Conservation (phyloP, 352 stramenopile species). For the Pythium sukuiense region DNA sequence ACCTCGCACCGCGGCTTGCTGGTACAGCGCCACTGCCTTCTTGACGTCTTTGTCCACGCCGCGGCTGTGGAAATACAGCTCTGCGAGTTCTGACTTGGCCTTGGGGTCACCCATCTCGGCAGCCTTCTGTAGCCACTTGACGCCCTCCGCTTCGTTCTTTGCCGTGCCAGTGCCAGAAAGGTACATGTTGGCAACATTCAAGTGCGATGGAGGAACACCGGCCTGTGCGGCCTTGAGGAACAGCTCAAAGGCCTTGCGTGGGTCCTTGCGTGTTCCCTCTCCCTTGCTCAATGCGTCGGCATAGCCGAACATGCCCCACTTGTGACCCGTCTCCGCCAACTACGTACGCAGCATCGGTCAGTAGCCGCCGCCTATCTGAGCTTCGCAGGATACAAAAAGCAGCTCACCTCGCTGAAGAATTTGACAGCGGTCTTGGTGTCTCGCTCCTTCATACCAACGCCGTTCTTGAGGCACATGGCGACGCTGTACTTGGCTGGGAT, state of each 20-base stretch:
- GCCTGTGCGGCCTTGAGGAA: conserved; percentile 66
- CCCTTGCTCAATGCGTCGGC: conserved; percentile 73
- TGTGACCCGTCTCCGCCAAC: conserved; percentile 59
- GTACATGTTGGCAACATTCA: conserved; percentile 88
- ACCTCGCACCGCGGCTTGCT: conserved; percentile 58
- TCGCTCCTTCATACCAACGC: conserved; percentile 64
- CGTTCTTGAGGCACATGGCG: conserved; percentile 79
- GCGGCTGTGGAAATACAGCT: conserved; percentile 70
- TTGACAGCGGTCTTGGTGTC: conserved; percentile 54
- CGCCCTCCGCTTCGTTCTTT: conserved; percentile 74
- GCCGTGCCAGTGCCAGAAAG: conserved; percentile 54
- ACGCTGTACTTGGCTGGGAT: conserved; percentile 86
- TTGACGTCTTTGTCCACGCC: conserved; percentile 50
- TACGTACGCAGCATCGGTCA: conserved; percentile 18
- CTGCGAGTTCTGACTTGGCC: conserved; percentile 71
- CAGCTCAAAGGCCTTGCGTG: conserved; percentile 79
- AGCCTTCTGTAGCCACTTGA: conserved; percentile 79
- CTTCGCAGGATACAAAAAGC: background rate
- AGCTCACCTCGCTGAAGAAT: conserved; percentile 68
- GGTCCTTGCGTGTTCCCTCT: conserved; percentile 71
- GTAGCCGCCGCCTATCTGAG: background rate
- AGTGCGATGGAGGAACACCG: conserved; percentile 67
- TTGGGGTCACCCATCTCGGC: conserved; percentile 68
- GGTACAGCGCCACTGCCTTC: conserved; percentile 67
- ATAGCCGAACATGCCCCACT: conserved; percentile 81